phyloP scores from a whole-genome alignment of 352 stramenopile species.

The Pythium dissimile region DNA sequence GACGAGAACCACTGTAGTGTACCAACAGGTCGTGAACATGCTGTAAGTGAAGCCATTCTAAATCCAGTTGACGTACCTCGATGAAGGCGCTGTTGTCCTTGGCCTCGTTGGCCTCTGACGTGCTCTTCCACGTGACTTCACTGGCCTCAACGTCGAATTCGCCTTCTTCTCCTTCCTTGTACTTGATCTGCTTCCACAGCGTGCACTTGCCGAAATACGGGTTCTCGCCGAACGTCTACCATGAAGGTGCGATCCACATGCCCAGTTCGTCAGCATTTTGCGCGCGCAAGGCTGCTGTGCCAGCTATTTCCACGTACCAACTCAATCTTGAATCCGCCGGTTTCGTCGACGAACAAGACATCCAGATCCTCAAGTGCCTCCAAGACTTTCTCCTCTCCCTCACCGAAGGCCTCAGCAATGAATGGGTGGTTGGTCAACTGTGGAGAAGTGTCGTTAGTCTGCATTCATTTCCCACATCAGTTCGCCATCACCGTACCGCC shows the following conservation, averaged over 20 bases:
- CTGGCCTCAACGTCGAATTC: slow-evolving; percentile 51
- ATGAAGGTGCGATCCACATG: too few relatives aligned
- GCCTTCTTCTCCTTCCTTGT: slow-evolving; percentile 42
- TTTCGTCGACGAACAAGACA: slow-evolving; percentile 57
- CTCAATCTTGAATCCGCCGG: slow-evolving; percentile 72
- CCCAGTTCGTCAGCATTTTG: too few relatives aligned
- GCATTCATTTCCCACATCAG: too few relatives aligned
- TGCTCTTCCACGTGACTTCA: slow-evolving; percentile 58
- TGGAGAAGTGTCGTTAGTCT: too few relatives aligned
- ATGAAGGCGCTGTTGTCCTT: slow-evolving; percentile 52
- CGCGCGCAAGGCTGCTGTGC: too few relatives aligned
- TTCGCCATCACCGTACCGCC: slow-evolving; percentile 54
- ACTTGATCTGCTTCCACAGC: slow-evolving; percentile 73
- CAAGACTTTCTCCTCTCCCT: slow-evolving; percentile 53
- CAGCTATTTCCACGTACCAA: slow-evolving; percentile 30
- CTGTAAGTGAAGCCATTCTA: neutral
- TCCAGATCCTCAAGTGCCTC: slow-evolving; percentile 53
- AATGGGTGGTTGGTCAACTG: slow-evolving; percentile 72
- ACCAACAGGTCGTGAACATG: slow-evolving; percentile 1
- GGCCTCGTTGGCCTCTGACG: slow-evolving; percentile 47
- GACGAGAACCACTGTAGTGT: slow-evolving; percentile 48
- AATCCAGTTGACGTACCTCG: slow-evolving; percentile 24
- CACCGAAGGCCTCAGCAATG: slow-evolving; percentile 38
- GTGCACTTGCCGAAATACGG: slow-evolving; percentile 44
- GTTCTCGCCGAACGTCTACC: slow-evolving; percentile 68